Evolutionary conservation across 2,329 filamentous ascomycete genomes (phyloP).

Genomic region (Emericellopsis cladophorae): DNA sequence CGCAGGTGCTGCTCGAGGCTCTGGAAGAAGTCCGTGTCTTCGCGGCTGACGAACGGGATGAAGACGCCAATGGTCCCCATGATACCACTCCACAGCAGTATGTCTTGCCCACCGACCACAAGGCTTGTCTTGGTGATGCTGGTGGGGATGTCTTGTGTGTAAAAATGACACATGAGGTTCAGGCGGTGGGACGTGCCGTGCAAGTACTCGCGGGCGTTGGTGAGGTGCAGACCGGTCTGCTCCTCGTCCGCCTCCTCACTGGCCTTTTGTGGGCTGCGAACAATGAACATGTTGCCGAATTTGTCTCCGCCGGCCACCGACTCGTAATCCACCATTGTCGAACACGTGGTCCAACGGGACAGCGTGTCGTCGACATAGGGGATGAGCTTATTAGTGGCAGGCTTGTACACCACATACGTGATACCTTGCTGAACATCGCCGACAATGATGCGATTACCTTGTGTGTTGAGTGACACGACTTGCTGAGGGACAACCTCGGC

Average conservation of each 20-base stretch:
- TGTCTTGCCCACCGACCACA: slow-evolving; percentile 81
- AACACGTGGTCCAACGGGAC: slow-evolving; percentile 80
- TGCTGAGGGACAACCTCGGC: slow-evolving; percentile 65
- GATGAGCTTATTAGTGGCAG: slow-evolving; percentile 79
- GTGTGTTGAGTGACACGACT: slow-evolving; percentile 81
- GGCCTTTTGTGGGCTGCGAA: slow-evolving; percentile 75
- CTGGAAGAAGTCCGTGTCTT: slow-evolving; percentile 97
- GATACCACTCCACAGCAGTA: slow-evolving; percentile 85
- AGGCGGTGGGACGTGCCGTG: slow-evolving; percentile 79
- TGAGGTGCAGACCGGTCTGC: slow-evolving; percentile 77
- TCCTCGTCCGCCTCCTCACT: slow-evolving; percentile 89
- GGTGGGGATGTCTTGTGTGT: slow-evolving; percentile 82
- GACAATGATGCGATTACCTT: slow-evolving; percentile 82
- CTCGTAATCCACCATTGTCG: slow-evolving; percentile 95
- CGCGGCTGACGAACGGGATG: slow-evolving; percentile 80
- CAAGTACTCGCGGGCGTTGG: slow-evolving; percentile 80
- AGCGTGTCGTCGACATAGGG: slow-evolving; percentile 88
- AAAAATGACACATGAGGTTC: slow-evolving; percentile 78
- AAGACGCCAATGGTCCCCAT: slow-evolving; percentile 91
- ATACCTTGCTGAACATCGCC: slow-evolving; percentile 89
- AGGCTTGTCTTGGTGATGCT: slow-evolving; percentile 81
- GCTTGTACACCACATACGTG: slow-evolving; percentile 88
- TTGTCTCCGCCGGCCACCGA: slow-evolving; percentile 92
- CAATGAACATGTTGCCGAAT: slow-evolving; percentile 91
- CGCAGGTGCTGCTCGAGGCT: slow-evolving; percentile 81